Conservation (phyloP, 179 eudicot species). For the Spinacia oleracea region DNA sequence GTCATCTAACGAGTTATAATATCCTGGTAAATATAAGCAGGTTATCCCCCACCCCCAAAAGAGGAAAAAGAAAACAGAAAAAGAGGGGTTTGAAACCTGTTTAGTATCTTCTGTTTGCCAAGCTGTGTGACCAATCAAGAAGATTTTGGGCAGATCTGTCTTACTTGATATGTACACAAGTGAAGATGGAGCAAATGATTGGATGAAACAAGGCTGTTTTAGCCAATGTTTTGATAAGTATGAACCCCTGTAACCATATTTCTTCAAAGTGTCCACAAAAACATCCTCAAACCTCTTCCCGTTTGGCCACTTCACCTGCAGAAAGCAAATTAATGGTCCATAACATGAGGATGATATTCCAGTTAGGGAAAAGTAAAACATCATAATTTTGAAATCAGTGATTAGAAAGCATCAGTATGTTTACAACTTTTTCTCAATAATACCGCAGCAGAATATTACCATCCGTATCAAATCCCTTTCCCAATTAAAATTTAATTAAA, state of each 20-base stretch:
- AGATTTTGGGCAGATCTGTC: constrained; percentile 77
- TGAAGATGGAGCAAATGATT: constrained; percentile 92
- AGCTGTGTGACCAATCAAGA: constrained; percentile 63
- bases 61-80: not conserved
- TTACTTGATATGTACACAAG: constrained; percentile 64
- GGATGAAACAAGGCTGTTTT: constrained; percentile 79
- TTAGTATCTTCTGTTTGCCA: constrained; percentile 84
- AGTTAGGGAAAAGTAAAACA: not conserved
- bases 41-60: not conserved
- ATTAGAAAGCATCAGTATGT: not conserved
- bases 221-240: constrained; percentile 83
- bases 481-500: too few species aligned
- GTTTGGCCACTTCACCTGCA: constrained; percentile 86
- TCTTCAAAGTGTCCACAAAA: constrained; percentile 72
- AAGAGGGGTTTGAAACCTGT: constrained; percentile 48
- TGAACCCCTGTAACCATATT: constrained; percentile 76
- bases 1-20: not conserved
- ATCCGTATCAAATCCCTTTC: not conserved
- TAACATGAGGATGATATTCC: not conserved
- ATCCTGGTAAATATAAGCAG: not conserved
- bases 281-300: constrained; percentile 81
- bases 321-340: not conserved
- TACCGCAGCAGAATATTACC: not conserved
- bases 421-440: not conserved
- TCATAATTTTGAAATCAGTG: not conserved